These are phyloP conservation scores for Sclerotinia spermophila DNA, from an alignment of 2,329 filamentous ascomycete species.

Conservation along the genomic window DNA sequence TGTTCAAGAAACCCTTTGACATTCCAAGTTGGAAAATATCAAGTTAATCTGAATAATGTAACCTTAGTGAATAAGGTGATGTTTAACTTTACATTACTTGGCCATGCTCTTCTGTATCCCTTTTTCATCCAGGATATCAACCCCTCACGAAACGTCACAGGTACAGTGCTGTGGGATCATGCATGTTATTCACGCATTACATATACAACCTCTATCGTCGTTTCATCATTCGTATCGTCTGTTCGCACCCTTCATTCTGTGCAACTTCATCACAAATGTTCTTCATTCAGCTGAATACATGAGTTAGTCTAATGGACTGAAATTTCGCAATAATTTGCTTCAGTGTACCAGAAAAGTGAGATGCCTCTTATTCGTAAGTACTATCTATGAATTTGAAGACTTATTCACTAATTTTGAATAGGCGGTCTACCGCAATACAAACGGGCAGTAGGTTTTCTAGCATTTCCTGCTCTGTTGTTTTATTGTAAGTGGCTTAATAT, in stretches of 20 bases:
- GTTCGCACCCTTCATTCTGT: neutral
- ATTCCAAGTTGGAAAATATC: neutral
- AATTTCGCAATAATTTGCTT: neutral
- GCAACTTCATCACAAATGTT: neutral
- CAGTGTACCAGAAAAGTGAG: neutral
- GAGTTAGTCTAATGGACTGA: no score
- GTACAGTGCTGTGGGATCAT: neutral
- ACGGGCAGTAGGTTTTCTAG: constrained; percentile 4
- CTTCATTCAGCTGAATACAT: neutral
- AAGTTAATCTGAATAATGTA: neutral
- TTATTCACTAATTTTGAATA: neutral
- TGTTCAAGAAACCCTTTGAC: neutral
- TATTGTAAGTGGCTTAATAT: neutral
- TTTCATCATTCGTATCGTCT: neutral
- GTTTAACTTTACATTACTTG: neutral
- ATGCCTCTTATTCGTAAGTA: constrained; percentile 5
- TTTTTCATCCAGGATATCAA: neutral
- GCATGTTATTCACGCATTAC: neutral
- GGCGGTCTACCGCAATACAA: constrained; percentile 11
- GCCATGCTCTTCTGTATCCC: neutral
- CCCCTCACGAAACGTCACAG: neutral
- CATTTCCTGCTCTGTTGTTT: constrained; percentile 9
- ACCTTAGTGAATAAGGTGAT: neutral
- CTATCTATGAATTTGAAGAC: neutral
- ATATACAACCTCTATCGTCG: neutral